Base-by-base conservation (phyloP, 2,329 filamentous ascomycete genomes). In the Aspergillus amoenus region DNA sequence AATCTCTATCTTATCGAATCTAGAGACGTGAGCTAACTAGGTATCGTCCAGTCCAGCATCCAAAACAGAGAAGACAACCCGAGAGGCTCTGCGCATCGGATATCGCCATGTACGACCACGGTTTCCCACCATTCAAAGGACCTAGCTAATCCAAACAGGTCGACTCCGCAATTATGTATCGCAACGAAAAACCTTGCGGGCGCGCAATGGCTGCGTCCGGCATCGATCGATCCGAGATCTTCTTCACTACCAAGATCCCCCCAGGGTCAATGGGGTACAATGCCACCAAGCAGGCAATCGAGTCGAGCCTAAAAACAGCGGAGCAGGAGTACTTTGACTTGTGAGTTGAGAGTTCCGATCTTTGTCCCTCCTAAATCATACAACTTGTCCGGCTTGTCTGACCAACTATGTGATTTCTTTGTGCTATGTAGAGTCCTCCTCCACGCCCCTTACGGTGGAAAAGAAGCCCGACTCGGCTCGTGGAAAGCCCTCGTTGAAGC, bases 401-500 rank as follows among this genome's bases (percentile, higher is more conserved):
- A 27, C 22, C 21, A 13, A n/a, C 13, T 7, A 6, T 42, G 21
- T 37, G 24, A 30, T 5, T 12, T 12, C 30, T 30, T 30, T 30
- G 8, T 30, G 27, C 0, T 4, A 30, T 30, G 27, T 30, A 73
- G 70, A 17, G 67, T 93, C 71, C 77, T 95, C 11, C 78, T 94
- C 55, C 91, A 94, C 68, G 89, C 86, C 47, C 91, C 90, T 0
- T 91, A 91, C 64, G 90, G 90, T 5, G 90, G 90, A 1, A 85
- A 80, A 66, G 73, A 82, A 64, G 86, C 84, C 7, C 80, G 90
- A 4, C 71, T 89, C 51, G 86, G 88, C 39, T 90, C 88, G 67
- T 94, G 90, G 90, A 82, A 78, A 64, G 90, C 90, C 0, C 76
- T 94, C 0, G 87, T 91, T 64, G 90, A 93, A 75, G 89, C 90